These are phyloP conservation scores for Rhinocladiella mackenziei DNA, from an alignment of 2,329 filamentous ascomycete species.

Conservation along the genomic window DNA sequence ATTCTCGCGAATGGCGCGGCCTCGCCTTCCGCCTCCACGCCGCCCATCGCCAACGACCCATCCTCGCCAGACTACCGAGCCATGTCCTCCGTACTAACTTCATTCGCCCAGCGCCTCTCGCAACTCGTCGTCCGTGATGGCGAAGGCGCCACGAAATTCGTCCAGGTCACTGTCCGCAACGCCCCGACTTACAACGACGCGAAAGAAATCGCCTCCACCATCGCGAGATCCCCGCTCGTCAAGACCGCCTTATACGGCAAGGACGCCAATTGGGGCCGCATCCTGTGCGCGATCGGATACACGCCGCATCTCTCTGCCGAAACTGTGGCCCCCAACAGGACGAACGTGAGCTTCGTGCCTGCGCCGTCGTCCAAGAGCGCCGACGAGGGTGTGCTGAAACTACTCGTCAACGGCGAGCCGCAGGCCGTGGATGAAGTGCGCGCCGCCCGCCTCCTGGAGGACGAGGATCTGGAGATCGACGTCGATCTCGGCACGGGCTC, in stretches of 20 bases:
- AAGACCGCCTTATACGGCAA: conserved; percentile 97
- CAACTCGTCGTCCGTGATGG: conserved; percentile 94
- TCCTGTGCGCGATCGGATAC: conserved; percentile 91
- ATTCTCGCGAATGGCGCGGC: conserved; percentile 94
- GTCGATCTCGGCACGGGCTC: conserved; percentile 52
- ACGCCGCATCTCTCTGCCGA: conserved; percentile 28
- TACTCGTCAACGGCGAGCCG: conserved; percentile 60
- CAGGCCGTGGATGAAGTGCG: conserved; percentile 58
- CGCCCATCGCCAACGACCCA: conserved; percentile 42
- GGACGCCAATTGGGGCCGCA: conserved; percentile 97
- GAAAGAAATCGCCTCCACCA: conserved; percentile 75
- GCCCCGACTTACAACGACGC: conserved; percentile 66
- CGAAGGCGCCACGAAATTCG: conserved; percentile 97
- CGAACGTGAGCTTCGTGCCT: conserved; percentile 60
- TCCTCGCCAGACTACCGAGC: conserved; percentile 57
- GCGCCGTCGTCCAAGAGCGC: conserved; percentile 49
- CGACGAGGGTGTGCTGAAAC: conserved; percentile 45
- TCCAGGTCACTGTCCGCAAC: conserved; percentile 80
- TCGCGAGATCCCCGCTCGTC: conserved; percentile 86
- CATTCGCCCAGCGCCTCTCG: conserved; percentile 77
- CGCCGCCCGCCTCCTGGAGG: conserved; percentile 57
- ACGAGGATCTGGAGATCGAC: conserved; percentile 60
- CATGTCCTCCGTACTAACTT: conserved; percentile 67
- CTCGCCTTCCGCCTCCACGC: conserved; percentile 61
- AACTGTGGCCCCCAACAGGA: conserved; percentile 52